These are phyloP conservation scores for Cutaneotrichosporon cyanovorans DNA, from an alignment of 1,284 basidiomycete species.

Conservation along the genomic window DNA sequence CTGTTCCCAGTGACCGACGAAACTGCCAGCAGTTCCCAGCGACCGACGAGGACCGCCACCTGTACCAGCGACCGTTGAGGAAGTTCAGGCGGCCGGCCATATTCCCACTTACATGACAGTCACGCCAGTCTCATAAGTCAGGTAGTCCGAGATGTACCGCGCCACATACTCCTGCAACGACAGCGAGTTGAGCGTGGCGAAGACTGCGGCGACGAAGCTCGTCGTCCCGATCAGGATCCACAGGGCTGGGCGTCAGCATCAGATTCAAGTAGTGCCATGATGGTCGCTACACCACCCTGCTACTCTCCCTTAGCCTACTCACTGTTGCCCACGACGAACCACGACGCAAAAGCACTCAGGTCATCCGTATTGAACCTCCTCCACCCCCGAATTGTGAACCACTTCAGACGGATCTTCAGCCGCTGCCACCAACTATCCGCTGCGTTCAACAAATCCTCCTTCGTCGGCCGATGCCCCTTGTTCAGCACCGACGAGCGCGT, in stretches of 20 bases:
- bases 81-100: too few relatives aligned
- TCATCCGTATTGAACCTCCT: conserved; percentile 94
- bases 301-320: conserved; percentile 10
- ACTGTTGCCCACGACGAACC: conserved; percentile 87
- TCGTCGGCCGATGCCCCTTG: conserved; percentile 59
- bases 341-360: conserved; percentile 90
- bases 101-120: conserved; percentile 59
- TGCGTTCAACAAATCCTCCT: conserved; percentile 78
- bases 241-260: conserved; percentile 24
- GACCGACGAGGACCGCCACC: too few relatives aligned
- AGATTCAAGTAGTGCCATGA: too few relatives aligned
- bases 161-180: conserved; percentile 90
- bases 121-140: conserved; percentile 87
- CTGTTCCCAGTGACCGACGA: too few relatives aligned
- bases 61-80: too few relatives aligned
- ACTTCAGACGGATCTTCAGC: conserved; percentile 85
- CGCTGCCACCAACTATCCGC: conserved; percentile 86
- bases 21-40: too few relatives aligned
- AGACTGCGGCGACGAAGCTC: conserved; percentile 89
- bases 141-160: conserved; percentile 79
- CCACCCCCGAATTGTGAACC: conserved; percentile 95
- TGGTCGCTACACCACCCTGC: too few relatives aligned
- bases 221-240: conserved; percentile 95
- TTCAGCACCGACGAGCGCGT: conserved; percentile 23
- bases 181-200: conserved; percentile 81